Base-by-base conservation (phyloP, 2,329 filamentous ascomycete genomes). In the Epichloe uncinata region DNA sequence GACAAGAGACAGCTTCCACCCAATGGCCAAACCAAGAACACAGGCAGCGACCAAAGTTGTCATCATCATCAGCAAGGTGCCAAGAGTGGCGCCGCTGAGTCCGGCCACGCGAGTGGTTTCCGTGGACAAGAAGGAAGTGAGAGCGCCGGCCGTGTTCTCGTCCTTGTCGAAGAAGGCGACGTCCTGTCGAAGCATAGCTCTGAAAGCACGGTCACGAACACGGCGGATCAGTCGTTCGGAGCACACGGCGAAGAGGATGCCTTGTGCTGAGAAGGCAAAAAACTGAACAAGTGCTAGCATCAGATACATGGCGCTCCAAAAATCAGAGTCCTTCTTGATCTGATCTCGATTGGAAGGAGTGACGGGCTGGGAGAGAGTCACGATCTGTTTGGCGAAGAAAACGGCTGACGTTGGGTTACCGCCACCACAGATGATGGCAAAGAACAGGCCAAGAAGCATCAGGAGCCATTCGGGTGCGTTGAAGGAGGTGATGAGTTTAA, bases 151-250 rank as follows among this genome's bases (percentile, higher is more conserved):
- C 6, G 85, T 89, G 64, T 97, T 95, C 64, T 93, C 85, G 55
- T 94, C 87, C 42, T 75, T 76, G 65, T 97, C 93, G 58, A 96
- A 98, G 66, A 90, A 97, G 30, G 81, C 73, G 52, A 97, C 90
- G 55, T 97, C 93, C 66, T 97, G 91, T 55, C 90, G 85, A 47
- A 97, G 79, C 71, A 97, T 88, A 22, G 84, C 76, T 34, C 90
- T 78, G 72, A 98, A 96, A 6, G 89, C 85, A 51, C 74, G 74
- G 64, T 93, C 82, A 58, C 93, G 81, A 1, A 91, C 87, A 18
- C 88, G 82, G 62, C 87, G 86, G 49, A 96, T 78, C 22, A 97
- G 77, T 40, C 81, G 77, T 69, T 95, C 87, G n/a, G 88, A 93
- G 69, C 87, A 90, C 60, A 81, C 82, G 16, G 88, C 90, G 58